A percentile compares a stretch with the other conserved stretches of the same genome.
phyloP scores from a whole-genome alignment of 148 eudicot genomes.

The Camellia japonica region DNA sequence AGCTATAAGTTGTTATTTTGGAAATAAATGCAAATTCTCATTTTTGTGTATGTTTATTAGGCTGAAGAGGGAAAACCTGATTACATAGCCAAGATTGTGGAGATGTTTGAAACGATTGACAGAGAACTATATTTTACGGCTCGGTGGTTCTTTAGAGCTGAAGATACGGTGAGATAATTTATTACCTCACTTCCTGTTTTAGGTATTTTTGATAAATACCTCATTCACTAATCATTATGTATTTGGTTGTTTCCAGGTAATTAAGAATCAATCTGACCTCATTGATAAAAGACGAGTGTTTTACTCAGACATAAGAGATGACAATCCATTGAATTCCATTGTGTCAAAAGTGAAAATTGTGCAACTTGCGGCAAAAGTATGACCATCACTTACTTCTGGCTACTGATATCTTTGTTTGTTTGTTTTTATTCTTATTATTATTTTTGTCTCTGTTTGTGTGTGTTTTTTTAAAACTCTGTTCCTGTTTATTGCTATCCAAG shows the following conservation, averaged over 20 bases:
- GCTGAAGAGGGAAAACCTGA: slow-evolving; percentile 22
- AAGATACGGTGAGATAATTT: slow-evolving; percentile 26
- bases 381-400: neutral
- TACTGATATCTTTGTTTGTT: neutral
- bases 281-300: slow-evolving; percentile 30
- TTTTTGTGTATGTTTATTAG: slow-evolving; percentile 2
- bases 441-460: neutral
- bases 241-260: slow-evolving; percentile 21
- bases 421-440: too few species aligned
- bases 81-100: slow-evolving; percentile 30
- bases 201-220: neutral
- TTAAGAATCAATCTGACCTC: slow-evolving; percentile 22
- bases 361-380: slow-evolving; percentile 19
- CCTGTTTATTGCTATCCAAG: neutral
- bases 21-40: neutral
- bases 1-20: neutral
- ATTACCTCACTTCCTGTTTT: neutral
- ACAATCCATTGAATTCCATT: slow-evolving; percentile 28
- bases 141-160: slow-evolving; percentile 30
- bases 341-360: slow-evolving; percentile 23
- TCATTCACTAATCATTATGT: neutral
- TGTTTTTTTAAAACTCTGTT: neutral
- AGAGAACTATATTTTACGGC: slow-evolving; percentile 12
- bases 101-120: slow-evolving; percentile 22
- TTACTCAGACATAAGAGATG: slow-evolving; percentile 29